Percentiles rank a stretch among this genome's conserved stretches.
Conservation (phyloP, 352 stramenopile genomes). For the Chrysophaeum taylorii region DNA sequence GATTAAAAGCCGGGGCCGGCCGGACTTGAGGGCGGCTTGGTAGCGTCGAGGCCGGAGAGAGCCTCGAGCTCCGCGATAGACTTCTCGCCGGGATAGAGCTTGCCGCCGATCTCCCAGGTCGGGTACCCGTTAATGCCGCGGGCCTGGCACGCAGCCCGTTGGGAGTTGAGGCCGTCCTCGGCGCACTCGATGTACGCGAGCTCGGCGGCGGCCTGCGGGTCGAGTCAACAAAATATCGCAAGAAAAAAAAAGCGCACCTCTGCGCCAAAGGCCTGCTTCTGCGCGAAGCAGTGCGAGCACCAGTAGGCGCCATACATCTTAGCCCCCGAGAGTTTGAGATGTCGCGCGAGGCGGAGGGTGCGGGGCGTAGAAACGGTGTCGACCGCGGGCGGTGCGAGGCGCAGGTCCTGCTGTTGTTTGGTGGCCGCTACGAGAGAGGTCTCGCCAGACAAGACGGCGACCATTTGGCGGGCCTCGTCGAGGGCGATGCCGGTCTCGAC, state of each 20-base stretch:
- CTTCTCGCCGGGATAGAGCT: constrained; percentile 61
- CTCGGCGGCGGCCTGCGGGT: constrained; percentile 35
- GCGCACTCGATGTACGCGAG: constrained; percentile 53
- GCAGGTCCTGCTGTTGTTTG: not conserved
- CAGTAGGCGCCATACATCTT: constrained; percentile 62
- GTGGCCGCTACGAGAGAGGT: constrained; percentile 24
- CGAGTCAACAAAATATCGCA: not conserved
- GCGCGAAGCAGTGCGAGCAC: constrained; percentile 62
- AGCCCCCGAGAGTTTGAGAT: constrained; percentile 41
- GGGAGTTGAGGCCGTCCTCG: constrained; percentile 41
- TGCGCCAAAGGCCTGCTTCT: constrained; percentile 51
- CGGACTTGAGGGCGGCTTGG: no score
- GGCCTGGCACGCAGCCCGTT: constrained; percentile 41
- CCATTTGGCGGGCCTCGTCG: not conserved
- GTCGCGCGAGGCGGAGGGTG: constrained; percentile 33
- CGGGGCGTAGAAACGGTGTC: constrained; percentile 41
- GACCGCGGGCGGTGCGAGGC: constrained; percentile 40
- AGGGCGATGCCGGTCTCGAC: constrained; percentile 9
- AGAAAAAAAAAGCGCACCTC: not conserved
- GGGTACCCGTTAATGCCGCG: constrained; percentile 58
- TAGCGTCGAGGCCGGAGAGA: not conserved
- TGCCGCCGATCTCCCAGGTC: constrained; percentile 63
- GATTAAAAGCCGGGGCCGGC: no score
- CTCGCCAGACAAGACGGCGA: not conserved
- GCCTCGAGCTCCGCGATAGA: constrained; percentile 53